phyloP scores from a whole-genome alignment of 768 basidiomycete genomes.

The Crucibulum laeve region DNA sequence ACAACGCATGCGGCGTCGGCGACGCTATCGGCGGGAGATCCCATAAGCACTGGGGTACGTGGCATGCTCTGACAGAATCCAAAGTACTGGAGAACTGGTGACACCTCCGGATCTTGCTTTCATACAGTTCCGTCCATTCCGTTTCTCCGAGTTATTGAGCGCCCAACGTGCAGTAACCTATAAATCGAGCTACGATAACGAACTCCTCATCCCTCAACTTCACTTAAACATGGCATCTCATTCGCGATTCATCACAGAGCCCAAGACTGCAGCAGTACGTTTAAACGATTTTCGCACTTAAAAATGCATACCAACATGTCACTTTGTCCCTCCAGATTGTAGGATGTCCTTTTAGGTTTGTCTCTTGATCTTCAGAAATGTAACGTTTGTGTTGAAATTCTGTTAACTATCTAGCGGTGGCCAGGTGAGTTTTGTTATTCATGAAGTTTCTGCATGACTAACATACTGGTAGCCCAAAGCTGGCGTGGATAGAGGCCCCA shows the following conservation, averaged over 20 bases:
- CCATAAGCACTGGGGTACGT: constrained; percentile 8
- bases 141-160: too few relatives aligned
- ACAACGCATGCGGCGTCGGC: not conserved
- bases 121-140: too few relatives aligned
- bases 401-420: constrained; percentile 44
- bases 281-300: not conserved
- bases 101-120: too few relatives aligned
- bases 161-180: too few relatives aligned
- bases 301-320: constrained; percentile 7
- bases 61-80: constrained; percentile 1
- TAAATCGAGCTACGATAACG: not conserved
- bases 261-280: constrained; percentile 79
- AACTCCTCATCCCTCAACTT: constrained; percentile 5
- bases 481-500: constrained; percentile 87
- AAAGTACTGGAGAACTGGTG: too few relatives aligned
- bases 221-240: constrained; percentile 21
- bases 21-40: constrained; percentile 8
- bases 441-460: not conserved
- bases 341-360: constrained; percentile 93
- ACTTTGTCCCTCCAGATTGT: constrained; percentile 65
- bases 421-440: constrained; percentile 40
- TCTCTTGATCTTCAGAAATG: constrained; percentile 9
- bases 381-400: constrained; percentile 6
- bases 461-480: constrained; percentile 49
- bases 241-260: constrained; percentile 53